Evolutionary conservation across 768 basidiomycete genomes (phyloP).

Genomic region (Leccinum rimulosum): DNA sequence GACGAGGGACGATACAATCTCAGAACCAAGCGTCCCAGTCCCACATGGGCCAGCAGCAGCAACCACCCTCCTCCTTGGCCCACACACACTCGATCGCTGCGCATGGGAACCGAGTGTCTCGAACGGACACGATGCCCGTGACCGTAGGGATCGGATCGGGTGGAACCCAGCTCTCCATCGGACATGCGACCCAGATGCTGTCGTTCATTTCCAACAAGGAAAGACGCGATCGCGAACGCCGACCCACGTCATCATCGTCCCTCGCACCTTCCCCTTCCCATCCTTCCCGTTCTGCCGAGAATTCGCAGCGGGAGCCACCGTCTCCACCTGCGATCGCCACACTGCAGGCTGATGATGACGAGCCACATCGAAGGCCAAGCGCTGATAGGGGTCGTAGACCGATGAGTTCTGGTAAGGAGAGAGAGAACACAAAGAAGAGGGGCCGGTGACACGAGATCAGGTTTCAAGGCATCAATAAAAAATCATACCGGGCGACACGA

Average conservation of each 20-base stretch:
- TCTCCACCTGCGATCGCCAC: slow-evolving; percentile 34
- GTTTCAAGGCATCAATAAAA: slow-evolving; percentile 7
- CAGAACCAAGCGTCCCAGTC: slow-evolving; percentile 24
- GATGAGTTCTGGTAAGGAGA: slow-evolving; percentile 27
- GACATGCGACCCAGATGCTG: slow-evolving; percentile 20
- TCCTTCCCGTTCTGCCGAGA: slow-evolving; percentile 7
- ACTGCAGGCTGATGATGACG: slow-evolving; percentile 28
- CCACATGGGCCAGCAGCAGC: slow-evolving; percentile 11
- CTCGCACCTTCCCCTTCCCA: slow-evolving; percentile 20
- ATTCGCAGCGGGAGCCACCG: slow-evolving; percentile 29
- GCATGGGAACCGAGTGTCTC: slow-evolving; percentile 22
- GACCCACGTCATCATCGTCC: slow-evolving; percentile 22
- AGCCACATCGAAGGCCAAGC: slow-evolving; percentile 17
- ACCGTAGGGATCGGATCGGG: slow-evolving; percentile 25
- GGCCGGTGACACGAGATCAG: neutral
- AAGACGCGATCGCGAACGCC: slow-evolving; percentile 26
- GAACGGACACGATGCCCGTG: slow-evolving; percentile 35
- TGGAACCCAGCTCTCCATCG: slow-evolving; percentile 23
- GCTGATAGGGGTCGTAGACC: slow-evolving; percentile 29
- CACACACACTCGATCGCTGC: slow-evolving; percentile 23
- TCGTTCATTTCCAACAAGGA: slow-evolving; percentile 25
- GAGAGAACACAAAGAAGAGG: neutral
- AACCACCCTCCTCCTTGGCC: neutral
- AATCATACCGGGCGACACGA: neutral
- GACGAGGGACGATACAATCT: slow-evolving; percentile 61